These are phyloP conservation scores for Candida anutae DNA, from an alignment of 1,139 yeast genomes.

Conservation along the genomic window DNA sequence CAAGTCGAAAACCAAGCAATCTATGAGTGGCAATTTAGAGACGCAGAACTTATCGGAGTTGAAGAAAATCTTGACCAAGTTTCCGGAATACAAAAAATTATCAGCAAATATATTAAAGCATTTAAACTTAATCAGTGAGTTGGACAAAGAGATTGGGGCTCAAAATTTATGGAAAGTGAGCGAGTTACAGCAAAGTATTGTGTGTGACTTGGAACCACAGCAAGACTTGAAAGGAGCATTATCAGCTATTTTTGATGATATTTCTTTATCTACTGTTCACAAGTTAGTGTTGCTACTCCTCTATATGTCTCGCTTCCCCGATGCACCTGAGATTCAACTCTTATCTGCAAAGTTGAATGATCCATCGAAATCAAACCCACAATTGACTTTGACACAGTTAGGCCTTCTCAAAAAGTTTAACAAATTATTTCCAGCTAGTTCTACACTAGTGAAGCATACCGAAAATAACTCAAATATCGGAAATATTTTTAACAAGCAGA, in stretches of 20 bases:
- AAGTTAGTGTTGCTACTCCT: slow-evolving; percentile 53
- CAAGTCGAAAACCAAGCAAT: slow-evolving; percentile 68
- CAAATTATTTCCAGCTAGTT: slow-evolving; percentile 12
- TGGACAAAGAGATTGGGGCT: slow-evolving; percentile 58
- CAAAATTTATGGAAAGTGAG: slow-evolving; percentile 75
- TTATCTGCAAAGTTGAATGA: slow-evolving; percentile 23
- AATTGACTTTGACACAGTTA: slow-evolving; percentile 27
- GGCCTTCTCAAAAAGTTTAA: slow-evolving; percentile 25
- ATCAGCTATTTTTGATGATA: slow-evolving; percentile 19
- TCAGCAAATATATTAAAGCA: slow-evolving; percentile 91
- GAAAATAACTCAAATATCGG: slow-evolving; percentile 17
- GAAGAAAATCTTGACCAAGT: slow-evolving; percentile 83
- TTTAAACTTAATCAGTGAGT: slow-evolving; percentile 79
- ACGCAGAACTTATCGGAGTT: slow-evolving; percentile 76
- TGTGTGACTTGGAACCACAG: slow-evolving; percentile 48
- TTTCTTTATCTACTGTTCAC: slow-evolving; percentile 18
- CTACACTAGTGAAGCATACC: slow-evolving; percentile 3
- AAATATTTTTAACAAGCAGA: slow-evolving; percentile 18
- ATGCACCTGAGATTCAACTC: slow-evolving; percentile 15
- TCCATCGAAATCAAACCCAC: slow-evolving; percentile 19
- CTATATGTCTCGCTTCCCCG: slow-evolving; percentile 58
- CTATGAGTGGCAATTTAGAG: slow-evolving; percentile 48
- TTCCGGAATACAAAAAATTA: slow-evolving; percentile 85
- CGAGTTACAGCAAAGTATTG: slow-evolving; percentile 81
- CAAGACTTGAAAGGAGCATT: slow-evolving; percentile 19